Evolutionary conservation across 2,329 filamentous ascomycete species (phyloP).

Genomic region (Metarhizium guizhouense): DNA sequence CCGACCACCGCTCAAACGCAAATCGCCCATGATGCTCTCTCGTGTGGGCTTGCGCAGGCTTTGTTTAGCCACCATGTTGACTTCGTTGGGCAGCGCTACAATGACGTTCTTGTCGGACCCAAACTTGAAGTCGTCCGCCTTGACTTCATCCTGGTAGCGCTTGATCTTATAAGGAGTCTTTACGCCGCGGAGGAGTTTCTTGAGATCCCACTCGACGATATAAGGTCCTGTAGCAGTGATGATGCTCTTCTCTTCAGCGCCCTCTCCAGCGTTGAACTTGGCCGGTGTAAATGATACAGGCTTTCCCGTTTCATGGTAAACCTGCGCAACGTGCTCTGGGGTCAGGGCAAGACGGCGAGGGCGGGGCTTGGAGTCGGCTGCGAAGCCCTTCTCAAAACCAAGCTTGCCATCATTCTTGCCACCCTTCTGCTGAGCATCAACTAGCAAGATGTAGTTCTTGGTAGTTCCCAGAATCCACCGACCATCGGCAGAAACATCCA

Average conservation of each 20-base stretch:
- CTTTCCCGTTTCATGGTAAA: slow-evolving; percentile 89
- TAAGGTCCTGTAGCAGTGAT: slow-evolving; percentile 95
- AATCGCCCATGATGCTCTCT: slow-evolving; percentile 75
- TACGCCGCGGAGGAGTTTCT: slow-evolving; percentile 71
- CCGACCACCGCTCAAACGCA: slow-evolving; percentile 36
- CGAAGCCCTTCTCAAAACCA: slow-evolving; percentile 91
- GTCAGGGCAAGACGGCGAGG: slow-evolving; percentile 82
- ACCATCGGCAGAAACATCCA: slow-evolving; percentile 92
- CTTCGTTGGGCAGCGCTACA: slow-evolving; percentile 90
- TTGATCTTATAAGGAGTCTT: slow-evolving; percentile 95
- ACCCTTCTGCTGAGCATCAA: slow-evolving; percentile 81
- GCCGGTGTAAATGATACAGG: slow-evolving; percentile 83
- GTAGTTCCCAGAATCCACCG: slow-evolving; percentile 94
- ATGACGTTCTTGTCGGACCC: slow-evolving; percentile 97
- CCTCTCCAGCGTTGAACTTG: slow-evolving; percentile 84
- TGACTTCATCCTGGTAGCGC: slow-evolving; percentile 89
- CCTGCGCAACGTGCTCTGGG: slow-evolving; percentile 90
- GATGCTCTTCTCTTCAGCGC: slow-evolving; percentile 79
- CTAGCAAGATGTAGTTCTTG: slow-evolving; percentile 85
- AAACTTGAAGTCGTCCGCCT: slow-evolving; percentile 97
- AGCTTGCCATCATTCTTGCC: slow-evolving; percentile 97
- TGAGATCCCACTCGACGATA: slow-evolving; percentile 92
- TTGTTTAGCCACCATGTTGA: slow-evolving; percentile 91
- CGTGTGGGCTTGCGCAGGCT: slow-evolving; percentile 80
- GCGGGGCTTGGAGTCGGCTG: slow-evolving; percentile 87